phyloP scores from a whole-genome alignment of 352 stramenopile species.

The Globisporangium mamillatum region DNA sequence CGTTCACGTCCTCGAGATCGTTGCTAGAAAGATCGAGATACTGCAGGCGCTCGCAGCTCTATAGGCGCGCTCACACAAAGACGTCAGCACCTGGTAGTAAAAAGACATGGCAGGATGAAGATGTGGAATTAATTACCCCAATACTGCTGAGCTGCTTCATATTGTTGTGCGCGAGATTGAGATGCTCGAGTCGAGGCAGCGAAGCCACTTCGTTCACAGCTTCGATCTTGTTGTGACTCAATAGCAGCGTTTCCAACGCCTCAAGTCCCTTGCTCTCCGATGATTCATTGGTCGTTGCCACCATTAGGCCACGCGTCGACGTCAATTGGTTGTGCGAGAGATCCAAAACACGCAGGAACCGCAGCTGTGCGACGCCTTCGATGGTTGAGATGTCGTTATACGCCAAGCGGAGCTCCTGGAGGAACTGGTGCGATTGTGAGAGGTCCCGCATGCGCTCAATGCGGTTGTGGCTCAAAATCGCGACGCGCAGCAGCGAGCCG shows the following conservation, averaged over 20 bases:
- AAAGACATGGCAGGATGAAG: background rate
- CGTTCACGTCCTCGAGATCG: slow-evolving; percentile 46
- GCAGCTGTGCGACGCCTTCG: slow-evolving; percentile 43
- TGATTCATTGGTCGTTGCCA: background rate
- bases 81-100: background rate
- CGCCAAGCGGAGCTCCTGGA: slow-evolving; percentile 60
- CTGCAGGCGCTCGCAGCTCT: slow-evolving; percentile 58
- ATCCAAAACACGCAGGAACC: slow-evolving; percentile 65
- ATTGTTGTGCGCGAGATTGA: slow-evolving; percentile 61
- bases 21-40: slow-evolving; percentile 55
- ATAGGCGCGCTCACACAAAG: background rate
- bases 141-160: slow-evolving; percentile 40
- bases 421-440: slow-evolving; percentile 45
- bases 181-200: slow-evolving; percentile 45
- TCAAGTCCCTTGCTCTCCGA: slow-evolving; percentile 22
- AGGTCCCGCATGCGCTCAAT: slow-evolving; percentile 58
- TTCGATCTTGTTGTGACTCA: slow-evolving; percentile 58
- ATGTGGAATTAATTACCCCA: slow-evolving; percentile 22
- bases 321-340: slow-evolving; percentile 65
- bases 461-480: slow-evolving; percentile 46
- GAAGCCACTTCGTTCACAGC: slow-evolving; percentile 40
- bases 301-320: slow-evolving; percentile 36
- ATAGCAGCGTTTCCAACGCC: slow-evolving; percentile 43
- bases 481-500: slow-evolving; percentile 57
- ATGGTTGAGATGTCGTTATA: slow-evolving; percentile 59